Base-by-base conservation (phyloP, 2,329 filamentous ascomycete genomes). In the Coniochaeta sp. region DNA sequence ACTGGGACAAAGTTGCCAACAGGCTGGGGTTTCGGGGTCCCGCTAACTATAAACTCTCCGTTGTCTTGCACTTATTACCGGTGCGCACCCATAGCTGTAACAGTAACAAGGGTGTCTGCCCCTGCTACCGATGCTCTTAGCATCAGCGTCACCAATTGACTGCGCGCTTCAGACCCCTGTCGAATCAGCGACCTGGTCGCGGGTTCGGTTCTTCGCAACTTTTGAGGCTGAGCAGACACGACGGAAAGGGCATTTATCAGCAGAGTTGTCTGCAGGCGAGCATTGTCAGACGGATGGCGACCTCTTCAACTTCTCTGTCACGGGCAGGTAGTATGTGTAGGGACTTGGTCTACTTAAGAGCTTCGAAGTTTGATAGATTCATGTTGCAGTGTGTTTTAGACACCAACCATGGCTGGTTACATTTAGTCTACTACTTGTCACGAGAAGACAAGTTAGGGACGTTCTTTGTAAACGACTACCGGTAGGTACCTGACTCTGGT, bases 21-120 rank as follows among this genome's bases (percentile, higher is more conserved):
- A n/a, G 47, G 47, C 47, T 52, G 47, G 47, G 47, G 47, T 52
- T 52, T 52, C 47, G 47, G 47, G 47, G 47, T 52, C 47, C 47
- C 47, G 47, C 47, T 52, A 52, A 52, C 47, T 52, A 52, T 52
- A 52, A 52, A 52, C 47, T 52, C 47, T n/a, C 47, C 47, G 47
- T 52, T n/a, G 38, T n/a, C 38, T 40, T 17, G 47, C 47, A 52
- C 8, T 52, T 31, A 52, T 52, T 52, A 52, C 22, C 47, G 26
- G 47, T 52, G 47, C 47, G 31, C 26, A 31, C 47, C 47, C 47
- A 52, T 8, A 24, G 19, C 14, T 24, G 43, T 28, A 26, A 28
- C 47, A 28, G 22, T 28, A 52, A n/a, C 24, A 6, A 31, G 28
- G 28, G 28, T 36, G 31, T 33, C 31, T 36, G 17, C 43, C 43